Percentiles rank a stretch among this genome's conserved stretches.
phyloP scores from a whole-genome alignment of 192 early-diverging fungal species.

The Coemansia erecta region DNA sequence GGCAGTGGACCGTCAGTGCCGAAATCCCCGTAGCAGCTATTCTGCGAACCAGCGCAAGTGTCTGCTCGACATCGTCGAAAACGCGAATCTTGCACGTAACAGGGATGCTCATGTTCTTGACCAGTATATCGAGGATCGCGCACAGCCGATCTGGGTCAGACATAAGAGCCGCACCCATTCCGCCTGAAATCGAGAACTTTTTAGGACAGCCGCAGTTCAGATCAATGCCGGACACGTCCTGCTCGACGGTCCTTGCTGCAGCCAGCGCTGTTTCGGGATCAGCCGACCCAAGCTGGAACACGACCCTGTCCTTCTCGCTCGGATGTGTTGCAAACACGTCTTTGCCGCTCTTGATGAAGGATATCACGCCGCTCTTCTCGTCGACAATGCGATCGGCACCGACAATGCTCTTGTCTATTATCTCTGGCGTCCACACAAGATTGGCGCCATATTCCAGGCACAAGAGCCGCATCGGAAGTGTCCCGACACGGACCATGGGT shows the following conservation, averaged over 20 bases:
- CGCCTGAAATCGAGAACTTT: slow-evolving; percentile 86
- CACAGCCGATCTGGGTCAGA: slow-evolving; percentile 78
- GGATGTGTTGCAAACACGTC: slow-evolving; percentile 75
- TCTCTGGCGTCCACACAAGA: slow-evolving; percentile 86
- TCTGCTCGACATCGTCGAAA: slow-evolving; percentile 72
- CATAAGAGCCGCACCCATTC: slow-evolving; percentile 93
- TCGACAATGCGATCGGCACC: slow-evolving; percentile 72
- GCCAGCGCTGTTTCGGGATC: slow-evolving; percentile 80
- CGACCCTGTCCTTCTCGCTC: slow-evolving; percentile 68
- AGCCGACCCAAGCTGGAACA: slow-evolving; percentile 93
- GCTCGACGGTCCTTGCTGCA: slow-evolving; percentile 80
- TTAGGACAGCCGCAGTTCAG: slow-evolving; percentile 99
- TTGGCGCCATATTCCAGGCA: slow-evolving; percentile 91
- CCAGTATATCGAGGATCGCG: slow-evolving; percentile 71
- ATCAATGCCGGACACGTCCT: slow-evolving; percentile 89
- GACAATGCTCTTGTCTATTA: slow-evolving; percentile 83
- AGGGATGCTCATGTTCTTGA: slow-evolving; percentile 70
- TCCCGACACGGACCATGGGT: slow-evolving; percentile 95
- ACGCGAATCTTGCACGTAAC: slow-evolving; percentile 89
- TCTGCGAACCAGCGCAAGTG: slow-evolving; percentile 73
- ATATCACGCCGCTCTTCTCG: slow-evolving; percentile 68
- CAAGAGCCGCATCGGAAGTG: slow-evolving; percentile 83
- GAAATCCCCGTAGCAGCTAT: slow-evolving; percentile 85
- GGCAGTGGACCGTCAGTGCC: slow-evolving; percentile 88
- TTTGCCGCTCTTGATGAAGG: slow-evolving; percentile 64